phyloP scores from a whole-genome alignment of 768 basidiomycete genomes.

The Russula vinacea region DNA sequence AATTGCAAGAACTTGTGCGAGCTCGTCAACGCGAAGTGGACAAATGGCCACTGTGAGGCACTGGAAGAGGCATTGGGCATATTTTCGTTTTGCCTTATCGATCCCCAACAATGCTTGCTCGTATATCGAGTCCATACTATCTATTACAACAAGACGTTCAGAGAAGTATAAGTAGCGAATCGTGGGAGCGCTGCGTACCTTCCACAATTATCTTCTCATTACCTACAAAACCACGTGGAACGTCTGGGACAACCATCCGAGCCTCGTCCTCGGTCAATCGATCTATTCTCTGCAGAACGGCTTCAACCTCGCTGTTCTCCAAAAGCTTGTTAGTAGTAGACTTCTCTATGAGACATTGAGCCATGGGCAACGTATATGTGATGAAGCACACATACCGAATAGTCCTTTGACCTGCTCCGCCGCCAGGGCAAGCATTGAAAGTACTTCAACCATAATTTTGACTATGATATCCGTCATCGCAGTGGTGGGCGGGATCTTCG shows the following conservation, averaged over 20 bases:
- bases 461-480: no score
- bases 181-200: background rate
- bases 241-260: no score
- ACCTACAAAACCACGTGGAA: no score
- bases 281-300: no score
- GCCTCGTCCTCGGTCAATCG: no score
- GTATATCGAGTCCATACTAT: slow-evolving; percentile 9
- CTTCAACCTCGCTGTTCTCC: background rate
- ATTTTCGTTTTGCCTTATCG: slow-evolving; percentile 12
- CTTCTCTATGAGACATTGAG: background rate
- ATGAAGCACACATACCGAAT: background rate
- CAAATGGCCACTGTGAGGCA: slow-evolving; percentile 1
- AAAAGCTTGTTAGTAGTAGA: slow-evolving; percentile 6
- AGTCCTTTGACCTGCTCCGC: slow-evolving; percentile 9
- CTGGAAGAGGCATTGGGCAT: slow-evolving; percentile 1
- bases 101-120: background rate
- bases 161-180: background rate
- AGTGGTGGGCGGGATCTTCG: no score
- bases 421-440: slow-evolving; percentile 6
- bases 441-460: no score
- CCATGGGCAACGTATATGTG: background rate
- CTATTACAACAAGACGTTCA: background rate
- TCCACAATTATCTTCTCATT: background rate
- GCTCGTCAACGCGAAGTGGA: slow-evolving; percentile 15
- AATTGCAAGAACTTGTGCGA: slow-evolving; percentile 16